Base-by-base conservation (phyloP, 1,139 yeast species). In the Candida frijolesensis region DNA sequence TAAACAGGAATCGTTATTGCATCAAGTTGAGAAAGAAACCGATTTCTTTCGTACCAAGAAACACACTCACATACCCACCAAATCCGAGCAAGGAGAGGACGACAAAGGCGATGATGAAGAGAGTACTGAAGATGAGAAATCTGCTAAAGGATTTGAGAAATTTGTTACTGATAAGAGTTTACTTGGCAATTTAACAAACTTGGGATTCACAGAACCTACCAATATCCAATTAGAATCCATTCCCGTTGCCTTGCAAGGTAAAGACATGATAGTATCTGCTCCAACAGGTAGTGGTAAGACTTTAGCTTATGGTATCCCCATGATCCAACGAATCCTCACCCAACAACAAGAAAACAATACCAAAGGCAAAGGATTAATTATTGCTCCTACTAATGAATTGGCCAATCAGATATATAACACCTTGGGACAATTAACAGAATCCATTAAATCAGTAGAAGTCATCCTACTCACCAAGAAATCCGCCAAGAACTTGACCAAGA, bases 231-330 rank as follows among this genome's bases (percentile, higher is more conserved):
- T 92, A 58, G 96, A 90, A 65, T 80, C 89, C 1, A 84, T 91
- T 37, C 96, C 97, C 1, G 72, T 83, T 16, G 71, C 89, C 33
- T 71, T 89, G 46, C 74, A 79, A 46, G 76, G 74, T 25, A 79
- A 94, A 53, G 96, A 90, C 62, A 64, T 90, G 44, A 74, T 90
- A 51, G 96, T 95, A 1, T 88, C 96, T 74, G 96, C 97, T 0
- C 97, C 96, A 40, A 90, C 97, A 0, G 97, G 97, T 58, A 87
- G 96, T 6, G 97, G 97, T 72, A 90, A 90, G 66, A 89, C 97
- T 0, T 74, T 91, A 46, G 97, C 97, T 43, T 94, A 88, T 65
- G 75, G 88, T 51, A 82, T 91, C 15, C 99, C 99, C 2, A 63
- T 92, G 58, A 70, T 94, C 14, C 96, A 90, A 60, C 46, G 66